Evolutionary conservation across 768 basidiomycete genomes (phyloP), one percentile per base, ranked within the genome.

Genomic region (Glaciozyma antarctica): DNA sequence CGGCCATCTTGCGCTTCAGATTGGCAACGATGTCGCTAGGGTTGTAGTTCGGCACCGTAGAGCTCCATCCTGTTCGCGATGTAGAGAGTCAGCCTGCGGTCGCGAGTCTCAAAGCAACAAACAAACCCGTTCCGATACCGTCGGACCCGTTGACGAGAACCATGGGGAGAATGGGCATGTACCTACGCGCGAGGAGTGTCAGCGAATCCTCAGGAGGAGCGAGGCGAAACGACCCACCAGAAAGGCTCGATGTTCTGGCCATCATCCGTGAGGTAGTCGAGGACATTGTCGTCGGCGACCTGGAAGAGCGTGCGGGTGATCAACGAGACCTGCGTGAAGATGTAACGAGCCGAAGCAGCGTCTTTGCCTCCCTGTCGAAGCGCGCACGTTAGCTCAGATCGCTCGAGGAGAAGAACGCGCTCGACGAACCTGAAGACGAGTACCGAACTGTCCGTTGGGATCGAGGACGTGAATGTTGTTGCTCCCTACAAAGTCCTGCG

Each of bases 391-490:
- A 66, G 54, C 45, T n/a, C 5, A 53, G 55, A 17, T 41, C 16
- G 26, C 59, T 28, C 15, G 47, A 21, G 15, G 38, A 26, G 43
- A n/a, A 13, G 44, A 28, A 38, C 69, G 66, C 30, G 71, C 60
- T 12, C 71, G 63, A 62, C 66, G 62, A 24, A 75, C 75, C 61
- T 75, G 73, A 9, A 74, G 71, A 72, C 94, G 90, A 53, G 93
- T 95, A 77, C 94, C 94, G 77, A 88, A 99, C 78, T 97, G 93
- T 75, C 95, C 95, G 64, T 85, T 86, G 13, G 95, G 95, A 57
- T 81, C 73, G 53, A 99, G 79, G 60, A 98, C 75, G 75, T 92
- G 94, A 75, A 97, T 72, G 75, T 99, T 99, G 80, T 98, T 99
- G 73, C 87, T 88, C 16, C 95, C 95, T 38, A 98, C 91, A 72